Evolutionary conservation across 176 grass and related monocot genomes (phyloP).

Genomic region (Paspalum notatum): DNA sequence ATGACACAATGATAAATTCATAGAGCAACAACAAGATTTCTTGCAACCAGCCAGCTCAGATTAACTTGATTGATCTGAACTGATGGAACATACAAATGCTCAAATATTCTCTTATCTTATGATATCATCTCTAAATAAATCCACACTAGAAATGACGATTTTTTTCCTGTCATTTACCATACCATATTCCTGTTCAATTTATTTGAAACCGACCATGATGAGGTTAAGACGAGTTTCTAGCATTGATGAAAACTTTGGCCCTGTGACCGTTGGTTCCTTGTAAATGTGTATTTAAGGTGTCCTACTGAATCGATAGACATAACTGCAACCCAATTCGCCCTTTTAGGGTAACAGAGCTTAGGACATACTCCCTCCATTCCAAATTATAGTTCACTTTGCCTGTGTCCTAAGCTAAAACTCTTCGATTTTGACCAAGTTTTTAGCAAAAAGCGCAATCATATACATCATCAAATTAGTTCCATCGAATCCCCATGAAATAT

Average conservation of each 20-base stretch:
- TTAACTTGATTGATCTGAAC: constrained; percentile 3
- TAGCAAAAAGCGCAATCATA: too few relatives aligned
- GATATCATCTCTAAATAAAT: neutral
- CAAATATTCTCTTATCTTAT: neutral
- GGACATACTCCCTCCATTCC: neutral
- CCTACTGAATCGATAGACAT: neutral
- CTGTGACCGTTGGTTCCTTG: neutral
- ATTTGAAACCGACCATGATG: neutral
- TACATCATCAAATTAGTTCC: too few relatives aligned
- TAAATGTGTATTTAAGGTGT: neutral
- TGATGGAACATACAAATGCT: neutral
- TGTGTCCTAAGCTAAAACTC: neutral
- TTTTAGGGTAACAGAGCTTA: neutral
- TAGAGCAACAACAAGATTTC: neutral
- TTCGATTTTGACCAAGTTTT: neutral
- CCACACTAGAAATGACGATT: neutral
- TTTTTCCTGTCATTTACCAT: neutral
- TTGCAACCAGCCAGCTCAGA: neutral
- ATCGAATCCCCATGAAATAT: too few relatives aligned
- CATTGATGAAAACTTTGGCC: neutral
- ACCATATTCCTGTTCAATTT: neutral
- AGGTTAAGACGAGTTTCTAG: neutral
- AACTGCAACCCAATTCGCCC: neutral
- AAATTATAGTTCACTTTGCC: neutral
- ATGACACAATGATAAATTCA: neutral